Evolutionary conservation across 2,329 filamentous ascomycete genomes (phyloP).

Genomic region (Metarhizium anisopliae): DNA sequence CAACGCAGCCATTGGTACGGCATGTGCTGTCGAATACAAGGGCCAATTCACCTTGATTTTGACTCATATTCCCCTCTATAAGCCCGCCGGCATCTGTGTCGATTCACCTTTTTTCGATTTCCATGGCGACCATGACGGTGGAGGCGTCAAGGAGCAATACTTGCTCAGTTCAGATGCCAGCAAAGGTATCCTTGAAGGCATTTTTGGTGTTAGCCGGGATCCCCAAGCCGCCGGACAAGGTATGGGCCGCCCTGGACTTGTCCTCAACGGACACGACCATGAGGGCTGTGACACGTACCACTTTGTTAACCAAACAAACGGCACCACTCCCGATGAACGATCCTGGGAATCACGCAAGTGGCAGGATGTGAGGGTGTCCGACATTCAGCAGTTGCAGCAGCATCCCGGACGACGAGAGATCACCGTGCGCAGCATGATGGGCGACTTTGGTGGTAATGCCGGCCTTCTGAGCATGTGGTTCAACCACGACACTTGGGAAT

Average conservation of each 20-base stretch:
- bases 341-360: slow-evolving; percentile 43
- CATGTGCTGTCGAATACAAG: slow-evolving; percentile 49
- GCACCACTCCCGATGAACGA: slow-evolving; percentile 28
- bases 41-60: slow-evolving; percentile 74
- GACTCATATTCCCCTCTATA: slow-evolving; percentile 88
- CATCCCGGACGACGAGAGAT: slow-evolving; percentile 71
- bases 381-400: slow-evolving; percentile 31
- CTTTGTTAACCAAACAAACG: slow-evolving; percentile 57
- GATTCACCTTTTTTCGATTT: slow-evolving; percentile 80
- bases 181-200: slow-evolving; percentile 68
- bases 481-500: slow-evolving; percentile 61
- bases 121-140: slow-evolving; percentile 53
- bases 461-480: slow-evolving; percentile 88
- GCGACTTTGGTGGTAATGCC: slow-evolving; percentile 84
- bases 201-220: slow-evolving; percentile 69
- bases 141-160: slow-evolving; percentile 82
- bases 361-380: slow-evolving; percentile 30
- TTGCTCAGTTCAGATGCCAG: slow-evolving; percentile 68
- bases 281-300: slow-evolving; percentile 88
- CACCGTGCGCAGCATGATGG: slow-evolving; percentile 98
- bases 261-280: slow-evolving; percentile 92
- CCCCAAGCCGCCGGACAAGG: slow-evolving; percentile 49
- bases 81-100: slow-evolving; percentile 70
- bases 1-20: slow-evolving; percentile 56
- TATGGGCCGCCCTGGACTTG: slow-evolving; percentile 61